Conservation (phyloP, 1,284 basidiomycete genomes). For the Microbotryomycetes sp. region DNA sequence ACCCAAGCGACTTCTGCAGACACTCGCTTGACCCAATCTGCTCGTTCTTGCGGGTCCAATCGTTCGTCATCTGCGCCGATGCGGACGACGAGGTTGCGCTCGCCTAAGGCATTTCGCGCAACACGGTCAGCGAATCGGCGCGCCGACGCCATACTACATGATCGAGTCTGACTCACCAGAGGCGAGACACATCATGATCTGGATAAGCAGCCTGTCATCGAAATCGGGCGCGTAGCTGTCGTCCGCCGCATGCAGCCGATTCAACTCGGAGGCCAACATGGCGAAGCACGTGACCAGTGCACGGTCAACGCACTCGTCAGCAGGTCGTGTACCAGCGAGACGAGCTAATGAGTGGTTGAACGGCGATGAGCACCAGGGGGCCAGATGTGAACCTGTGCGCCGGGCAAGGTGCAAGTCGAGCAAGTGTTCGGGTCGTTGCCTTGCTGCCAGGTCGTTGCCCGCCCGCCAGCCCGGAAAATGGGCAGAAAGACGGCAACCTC, state of each 20-base stretch:
- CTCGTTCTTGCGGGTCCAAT: not conserved
- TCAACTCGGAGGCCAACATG: not conserved
- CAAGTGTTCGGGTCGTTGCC: too few species aligned
- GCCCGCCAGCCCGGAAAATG: too few species aligned
- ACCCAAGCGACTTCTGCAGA: conserved; percentile 11
- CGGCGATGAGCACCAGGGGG: not conserved
- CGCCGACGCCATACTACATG: too few species aligned
- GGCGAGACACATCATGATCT: not conserved
- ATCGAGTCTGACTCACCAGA: not conserved
- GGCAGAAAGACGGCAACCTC: not conserved
- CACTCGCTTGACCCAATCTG: not conserved
- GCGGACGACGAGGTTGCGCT: conserved; percentile 4
- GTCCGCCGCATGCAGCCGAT: not conserved
- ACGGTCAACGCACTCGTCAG: not conserved
- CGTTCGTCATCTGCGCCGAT: not conserved
- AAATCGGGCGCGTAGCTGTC: not conserved
- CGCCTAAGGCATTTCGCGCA: not conserved
- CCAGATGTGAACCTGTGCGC: too few species aligned
- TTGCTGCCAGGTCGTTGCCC: too few species aligned
- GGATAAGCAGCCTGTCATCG: conserved; percentile 7
- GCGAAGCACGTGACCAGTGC: not conserved
- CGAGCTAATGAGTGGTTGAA: not conserved
- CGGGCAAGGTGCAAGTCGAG: not conserved
- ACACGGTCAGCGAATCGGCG: not conserved
- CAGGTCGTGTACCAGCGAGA: not conserved